Percentiles rank a stretch among this genome's conserved stretches.
phyloP scores from a whole-genome alignment of 805 yeast genomes.

The Wickerhamomyces bisporus region DNA sequence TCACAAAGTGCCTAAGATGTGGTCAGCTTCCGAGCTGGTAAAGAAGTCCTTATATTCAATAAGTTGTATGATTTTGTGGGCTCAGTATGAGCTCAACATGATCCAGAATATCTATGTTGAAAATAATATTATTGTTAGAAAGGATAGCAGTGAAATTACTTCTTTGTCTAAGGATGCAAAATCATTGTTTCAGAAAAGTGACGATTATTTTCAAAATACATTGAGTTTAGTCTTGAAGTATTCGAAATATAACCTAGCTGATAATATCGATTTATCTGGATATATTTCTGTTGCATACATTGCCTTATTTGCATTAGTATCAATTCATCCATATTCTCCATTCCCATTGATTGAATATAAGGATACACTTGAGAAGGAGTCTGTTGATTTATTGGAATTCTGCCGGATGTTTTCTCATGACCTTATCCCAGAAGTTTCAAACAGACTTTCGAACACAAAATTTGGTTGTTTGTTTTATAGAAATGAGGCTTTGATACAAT shows the following conservation, averaged over 20 bases:
- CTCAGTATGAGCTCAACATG: slow-evolving; percentile 12
- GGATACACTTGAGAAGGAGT: slow-evolving; percentile 4
- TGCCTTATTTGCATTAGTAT: slow-evolving; percentile 14
- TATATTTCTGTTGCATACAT: slow-evolving; percentile 13
- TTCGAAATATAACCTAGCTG: not conserved
- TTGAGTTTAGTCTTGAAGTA: slow-evolving; percentile 4
- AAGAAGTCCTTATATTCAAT: slow-evolving; percentile 15
- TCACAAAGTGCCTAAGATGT: slow-evolving; percentile 14
- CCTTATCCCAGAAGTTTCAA: slow-evolving; percentile 1
- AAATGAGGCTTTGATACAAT: slow-evolving; percentile 2
- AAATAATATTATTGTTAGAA: slow-evolving; percentile 10
- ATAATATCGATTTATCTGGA: slow-evolving; percentile 7
- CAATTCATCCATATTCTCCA: slow-evolving; percentile 17
- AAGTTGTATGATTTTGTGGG: slow-evolving; percentile 16
- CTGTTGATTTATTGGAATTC: slow-evolving; percentile 14
- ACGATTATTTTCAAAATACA: slow-evolving; percentile 12
- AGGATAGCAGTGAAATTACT: slow-evolving; percentile 3
- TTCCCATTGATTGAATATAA: slow-evolving; percentile 6
- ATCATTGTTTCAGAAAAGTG: slow-evolving; percentile 11
- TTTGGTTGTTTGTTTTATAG: slow-evolving; percentile 12
- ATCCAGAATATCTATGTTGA: slow-evolving; percentile 10
- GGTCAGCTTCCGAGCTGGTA: slow-evolving; percentile 13
- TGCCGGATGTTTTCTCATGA: slow-evolving; percentile 7
- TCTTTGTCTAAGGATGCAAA: slow-evolving; percentile 1
- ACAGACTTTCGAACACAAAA: slow-evolving; percentile 4